Conservation (phyloP, 768 basidiomycete genomes). For the Tylopilus vinaceipallidus region DNA sequence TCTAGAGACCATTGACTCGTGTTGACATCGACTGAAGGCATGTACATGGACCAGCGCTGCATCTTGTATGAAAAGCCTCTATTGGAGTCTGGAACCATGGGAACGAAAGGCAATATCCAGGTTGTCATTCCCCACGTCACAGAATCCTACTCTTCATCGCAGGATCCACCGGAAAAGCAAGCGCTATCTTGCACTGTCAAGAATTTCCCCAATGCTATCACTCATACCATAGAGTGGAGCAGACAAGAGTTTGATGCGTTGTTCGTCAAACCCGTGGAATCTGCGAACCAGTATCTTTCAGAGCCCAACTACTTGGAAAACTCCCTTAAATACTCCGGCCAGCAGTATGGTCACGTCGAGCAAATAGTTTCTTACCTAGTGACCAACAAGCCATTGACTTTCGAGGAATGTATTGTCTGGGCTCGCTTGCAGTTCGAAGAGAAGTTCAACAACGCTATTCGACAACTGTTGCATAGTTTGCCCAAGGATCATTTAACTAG, state of each 20-base stretch:
- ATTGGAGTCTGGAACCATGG: constrained; percentile 95
- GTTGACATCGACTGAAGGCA: constrained; percentile 46
- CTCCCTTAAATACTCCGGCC: constrained; percentile 86
- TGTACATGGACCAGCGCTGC: constrained; percentile 98
- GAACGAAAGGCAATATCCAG: constrained; percentile 97
- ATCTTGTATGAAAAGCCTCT: constrained; percentile 95
- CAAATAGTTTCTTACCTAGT: constrained; percentile 90
- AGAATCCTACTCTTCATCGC: constrained; percentile 96
- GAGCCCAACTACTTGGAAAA: constrained; percentile 95
- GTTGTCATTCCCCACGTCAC: constrained; percentile 92
- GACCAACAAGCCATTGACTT: constrained; percentile 88
- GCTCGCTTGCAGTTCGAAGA: constrained; percentile 93
- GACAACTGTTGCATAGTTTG: constrained; percentile 88
- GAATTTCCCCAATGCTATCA: constrained; percentile 97
- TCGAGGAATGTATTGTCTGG: constrained; percentile 98
- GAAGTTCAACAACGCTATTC: constrained; percentile 90
- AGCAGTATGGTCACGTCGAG: constrained; percentile 85
- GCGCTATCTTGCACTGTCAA: constrained; percentile 97
- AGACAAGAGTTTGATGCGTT: constrained; percentile 88
- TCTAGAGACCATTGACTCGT: not conserved
- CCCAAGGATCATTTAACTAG: constrained; percentile 92
- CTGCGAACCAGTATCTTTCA: constrained; percentile 94
- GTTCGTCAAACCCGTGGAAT: constrained; percentile 92
- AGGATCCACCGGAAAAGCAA: constrained; percentile 98
- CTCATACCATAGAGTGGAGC: constrained; percentile 99